Conservation (phyloP, 257 asterid species). For the Nicotiana obtusifolia region DNA sequence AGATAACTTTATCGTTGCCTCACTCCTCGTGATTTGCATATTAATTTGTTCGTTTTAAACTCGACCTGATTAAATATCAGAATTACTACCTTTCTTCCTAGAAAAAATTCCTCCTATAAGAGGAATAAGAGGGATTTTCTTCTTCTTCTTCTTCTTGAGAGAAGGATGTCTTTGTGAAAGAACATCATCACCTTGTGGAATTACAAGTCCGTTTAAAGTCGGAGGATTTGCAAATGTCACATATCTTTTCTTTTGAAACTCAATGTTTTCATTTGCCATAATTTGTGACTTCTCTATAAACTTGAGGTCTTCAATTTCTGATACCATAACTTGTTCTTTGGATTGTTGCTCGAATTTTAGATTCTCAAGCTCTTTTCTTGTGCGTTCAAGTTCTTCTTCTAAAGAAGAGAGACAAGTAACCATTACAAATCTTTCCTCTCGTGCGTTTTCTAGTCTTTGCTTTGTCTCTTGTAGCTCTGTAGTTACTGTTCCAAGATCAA, state of each 20-base stretch:
- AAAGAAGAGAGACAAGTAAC: slow-evolving; percentile 50
- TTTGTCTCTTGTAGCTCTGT: slow-evolving; percentile 61
- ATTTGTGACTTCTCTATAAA: slow-evolving; percentile 31
- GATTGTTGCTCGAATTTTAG: slow-evolving; percentile 21
- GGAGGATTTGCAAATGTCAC: slow-evolving; percentile 58
- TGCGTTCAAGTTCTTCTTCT: slow-evolving; percentile 58
- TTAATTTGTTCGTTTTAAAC: neutral
- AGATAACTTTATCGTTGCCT: too few species aligned
- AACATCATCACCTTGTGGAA: slow-evolving; percentile 23
- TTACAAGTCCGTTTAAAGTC: slow-evolving; percentile 19
- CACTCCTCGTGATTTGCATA: neutral
- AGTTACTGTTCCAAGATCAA: slow-evolving; percentile 7
- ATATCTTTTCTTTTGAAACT: slow-evolving; percentile 57
- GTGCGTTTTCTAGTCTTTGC: slow-evolving; percentile 58
- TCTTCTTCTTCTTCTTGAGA: slow-evolving; percentile 52
- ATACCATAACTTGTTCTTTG: slow-evolving; percentile 11
- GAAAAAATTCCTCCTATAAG: slow-evolving; percentile 41
- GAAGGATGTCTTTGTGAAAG: slow-evolving; percentile 63
- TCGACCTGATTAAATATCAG: neutral
- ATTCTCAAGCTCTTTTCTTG: slow-evolving; percentile 52
- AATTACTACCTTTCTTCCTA: slow-evolving; percentile 20
- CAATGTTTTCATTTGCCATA: slow-evolving; percentile 15
- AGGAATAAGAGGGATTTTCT: slow-evolving; percentile 32
- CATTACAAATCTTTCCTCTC: slow-evolving; percentile 54
- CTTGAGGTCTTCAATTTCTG: slow-evolving; percentile 45